These are phyloP conservation scores for Avena insularis DNA, from an alignment of 176 grass and related monocot genomes.

Conservation along the genomic window DNA sequence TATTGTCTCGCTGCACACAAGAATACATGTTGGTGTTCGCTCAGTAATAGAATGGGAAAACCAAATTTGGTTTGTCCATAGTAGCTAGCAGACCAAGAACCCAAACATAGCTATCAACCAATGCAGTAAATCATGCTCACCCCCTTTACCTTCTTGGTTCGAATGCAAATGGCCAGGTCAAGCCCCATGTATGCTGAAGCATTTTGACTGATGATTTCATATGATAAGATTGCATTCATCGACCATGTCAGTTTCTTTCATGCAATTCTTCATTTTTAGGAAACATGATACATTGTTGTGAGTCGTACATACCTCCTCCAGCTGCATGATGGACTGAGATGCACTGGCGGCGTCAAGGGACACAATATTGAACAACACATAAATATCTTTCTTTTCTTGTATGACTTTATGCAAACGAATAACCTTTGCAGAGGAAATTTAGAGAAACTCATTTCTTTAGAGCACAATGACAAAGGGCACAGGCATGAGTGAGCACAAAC, in stretches of 20 bases:
- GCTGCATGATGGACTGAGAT: constrained; percentile 84
- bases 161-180: constrained; percentile 75
- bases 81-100: constrained; percentile 69
- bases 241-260: constrained; percentile 22
- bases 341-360: constrained; percentile 76
- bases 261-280: not conserved
- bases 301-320: constrained; percentile 69
- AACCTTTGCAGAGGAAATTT: constrained; percentile 58
- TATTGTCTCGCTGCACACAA: constrained; percentile 71
- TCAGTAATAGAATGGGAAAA: constrained; percentile 32
- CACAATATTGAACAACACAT: constrained; percentile 72
- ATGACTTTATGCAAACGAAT: constrained; percentile 54
- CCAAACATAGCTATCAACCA: constrained; percentile 92
- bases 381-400: constrained; percentile 37
- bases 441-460: constrained; percentile 32
- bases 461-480: not conserved
- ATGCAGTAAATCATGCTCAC: constrained; percentile 78
- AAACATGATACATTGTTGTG: constrained; percentile 16
- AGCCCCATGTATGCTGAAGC: constrained; percentile 62
- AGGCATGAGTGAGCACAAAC: constrained; percentile 44
- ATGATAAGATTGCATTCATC: constrained; percentile 29
- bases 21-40: constrained; percentile 35
- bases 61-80: constrained; percentile 13
- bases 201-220: constrained; percentile 67
- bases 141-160: constrained; percentile 73